Percentiles rank a stretch among this genome's conserved stretches.
These are phyloP conservation scores for Schwanniomyces yamadae DNA, from an alignment of 805 yeast species.

Conservation along the genomic window DNA sequence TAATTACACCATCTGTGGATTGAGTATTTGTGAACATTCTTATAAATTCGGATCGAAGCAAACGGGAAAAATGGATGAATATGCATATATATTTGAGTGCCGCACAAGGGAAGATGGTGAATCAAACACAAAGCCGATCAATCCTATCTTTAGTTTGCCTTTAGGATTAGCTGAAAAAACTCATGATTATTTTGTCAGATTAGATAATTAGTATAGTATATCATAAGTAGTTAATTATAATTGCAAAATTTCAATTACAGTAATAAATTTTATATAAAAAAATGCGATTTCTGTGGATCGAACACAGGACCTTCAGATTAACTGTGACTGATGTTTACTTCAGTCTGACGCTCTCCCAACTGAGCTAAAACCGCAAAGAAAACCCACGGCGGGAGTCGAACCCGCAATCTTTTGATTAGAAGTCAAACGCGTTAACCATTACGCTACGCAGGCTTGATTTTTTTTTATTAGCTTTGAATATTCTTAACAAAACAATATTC, in stretches of 20 bases:
- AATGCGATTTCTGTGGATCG: constrained; percentile 76
- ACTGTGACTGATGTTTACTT: constrained; percentile 30
- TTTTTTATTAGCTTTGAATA: neutral
- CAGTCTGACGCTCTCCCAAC: constrained; percentile 43
- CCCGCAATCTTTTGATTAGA: constrained; percentile 66
- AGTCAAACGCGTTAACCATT: constrained; percentile 69
- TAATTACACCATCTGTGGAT: constrained; percentile 77
- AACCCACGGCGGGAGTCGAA: constrained; percentile 56
- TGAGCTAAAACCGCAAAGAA: constrained; percentile 34
- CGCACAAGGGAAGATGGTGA: constrained; percentile 8
- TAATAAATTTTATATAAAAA: constrained; percentile 10
- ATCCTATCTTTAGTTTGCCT: constrained; percentile 32
- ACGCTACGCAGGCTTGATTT: constrained; percentile 44
- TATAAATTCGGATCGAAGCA: constrained; percentile 17
- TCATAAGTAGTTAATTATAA: neutral
- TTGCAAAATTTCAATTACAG: neutral
- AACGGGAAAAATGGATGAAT: constrained; percentile 6
- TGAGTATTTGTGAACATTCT: constrained; percentile 55
- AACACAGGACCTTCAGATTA: constrained; percentile 85
- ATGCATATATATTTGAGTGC: constrained; percentile 18
- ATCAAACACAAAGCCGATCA: constrained; percentile 13
- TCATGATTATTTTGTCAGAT: constrained; percentile 8
- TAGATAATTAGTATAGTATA: neutral
- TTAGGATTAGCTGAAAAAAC: constrained; percentile 34
- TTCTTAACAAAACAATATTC: no score